These are phyloP conservation scores for Globisporangium paddicum DNA, from an alignment of 352 stramenopile genomes.

Conservation along the genomic window DNA sequence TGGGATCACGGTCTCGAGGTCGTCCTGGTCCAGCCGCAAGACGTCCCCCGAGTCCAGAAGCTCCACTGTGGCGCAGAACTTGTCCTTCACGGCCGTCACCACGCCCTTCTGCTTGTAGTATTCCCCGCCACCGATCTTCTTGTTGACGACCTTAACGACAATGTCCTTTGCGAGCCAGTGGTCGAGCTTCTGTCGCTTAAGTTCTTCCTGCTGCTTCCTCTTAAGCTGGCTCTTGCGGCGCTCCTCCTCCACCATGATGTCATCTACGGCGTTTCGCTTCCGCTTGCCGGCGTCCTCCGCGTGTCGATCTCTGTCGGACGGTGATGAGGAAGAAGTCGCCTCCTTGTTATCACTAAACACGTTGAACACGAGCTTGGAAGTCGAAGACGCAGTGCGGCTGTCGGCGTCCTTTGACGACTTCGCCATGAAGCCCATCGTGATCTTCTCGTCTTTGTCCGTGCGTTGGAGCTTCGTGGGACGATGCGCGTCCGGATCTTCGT, in stretches of 20 bases:
- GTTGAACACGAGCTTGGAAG: constrained; percentile 11
- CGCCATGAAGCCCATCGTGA: constrained; percentile 26
- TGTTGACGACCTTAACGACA: constrained; percentile 94
- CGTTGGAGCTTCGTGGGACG: constrained; percentile 61
- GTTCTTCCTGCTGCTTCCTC: constrained; percentile 36
- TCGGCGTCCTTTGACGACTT: constrained; percentile 25
- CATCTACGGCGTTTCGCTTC: constrained; percentile 32
- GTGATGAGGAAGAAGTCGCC: neutral
- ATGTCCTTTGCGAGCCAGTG: constrained; percentile 91
- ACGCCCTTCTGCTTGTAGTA: constrained; percentile 90
- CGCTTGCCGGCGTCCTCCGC: constrained; percentile 15
- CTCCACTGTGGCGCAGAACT: constrained; percentile 77
- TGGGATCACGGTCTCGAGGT: constrained; percentile 88
- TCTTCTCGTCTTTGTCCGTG: constrained; percentile 41
- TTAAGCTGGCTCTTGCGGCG: constrained; percentile 29
- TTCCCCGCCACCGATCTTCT: constrained; percentile 80
- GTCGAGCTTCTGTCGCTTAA: constrained; percentile 52
- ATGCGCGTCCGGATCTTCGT: constrained; percentile 24
- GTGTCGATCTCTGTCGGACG: constrained; percentile 10
- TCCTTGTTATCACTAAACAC: constrained; percentile 5
- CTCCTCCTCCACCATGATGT: constrained; percentile 62
- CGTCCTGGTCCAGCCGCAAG: constrained; percentile 81
- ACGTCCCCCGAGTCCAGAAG: constrained; percentile 81
- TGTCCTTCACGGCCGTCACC: constrained; percentile 72
- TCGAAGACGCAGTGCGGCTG: neutral